phyloP scores from a whole-genome alignment of 139 green algal species.

The Eudorina sp. region DNA sequence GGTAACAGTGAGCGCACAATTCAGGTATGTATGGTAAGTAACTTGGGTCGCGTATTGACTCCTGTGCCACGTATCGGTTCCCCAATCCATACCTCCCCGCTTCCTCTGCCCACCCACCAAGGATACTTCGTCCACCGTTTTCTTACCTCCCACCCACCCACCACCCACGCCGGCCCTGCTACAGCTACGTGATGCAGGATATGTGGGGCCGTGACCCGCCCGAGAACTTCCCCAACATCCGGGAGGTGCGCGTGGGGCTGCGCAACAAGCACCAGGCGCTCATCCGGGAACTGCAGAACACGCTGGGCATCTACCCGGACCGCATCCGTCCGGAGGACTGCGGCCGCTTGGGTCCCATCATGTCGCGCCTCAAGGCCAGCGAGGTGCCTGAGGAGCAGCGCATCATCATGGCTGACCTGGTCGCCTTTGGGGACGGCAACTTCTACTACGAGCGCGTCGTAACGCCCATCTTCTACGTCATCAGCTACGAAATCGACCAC shows the following conservation, averaged over 20 bases:
- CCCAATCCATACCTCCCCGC: no score
- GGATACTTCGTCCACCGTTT: neutral
- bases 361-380: conserved; percentile 44
- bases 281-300: conserved; percentile 51
- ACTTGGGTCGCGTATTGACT: no score
- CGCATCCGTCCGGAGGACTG: conserved; percentile 64
- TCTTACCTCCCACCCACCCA: neutral
- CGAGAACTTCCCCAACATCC: conserved; percentile 45
- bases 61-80: no score
- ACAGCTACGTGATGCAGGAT: conserved; percentile 57
- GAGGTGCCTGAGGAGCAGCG: conserved; percentile 42
- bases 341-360: conserved; percentile 57
- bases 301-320: conserved; percentile 55
- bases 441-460: conserved; percentile 67
- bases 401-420: conserved; percentile 55
- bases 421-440: conserved; percentile 64
- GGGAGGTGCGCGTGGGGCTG: conserved; percentile 53
- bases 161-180: neutral
- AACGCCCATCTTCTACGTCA: conserved; percentile 67
- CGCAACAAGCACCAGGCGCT: conserved; percentile 55
- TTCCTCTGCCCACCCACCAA: no score
- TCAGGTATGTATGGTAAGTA: no score
- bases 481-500: conserved; percentile 65
- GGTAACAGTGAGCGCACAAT: no score
- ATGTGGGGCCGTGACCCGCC: conserved; percentile 53